A percentile compares a stretch with the other conserved stretches of the same genome.
These are phyloP conservation scores for Sporisorium graminicola DNA, from an alignment of 1,284 basidiomycete species.

Conservation along the genomic window DNA sequence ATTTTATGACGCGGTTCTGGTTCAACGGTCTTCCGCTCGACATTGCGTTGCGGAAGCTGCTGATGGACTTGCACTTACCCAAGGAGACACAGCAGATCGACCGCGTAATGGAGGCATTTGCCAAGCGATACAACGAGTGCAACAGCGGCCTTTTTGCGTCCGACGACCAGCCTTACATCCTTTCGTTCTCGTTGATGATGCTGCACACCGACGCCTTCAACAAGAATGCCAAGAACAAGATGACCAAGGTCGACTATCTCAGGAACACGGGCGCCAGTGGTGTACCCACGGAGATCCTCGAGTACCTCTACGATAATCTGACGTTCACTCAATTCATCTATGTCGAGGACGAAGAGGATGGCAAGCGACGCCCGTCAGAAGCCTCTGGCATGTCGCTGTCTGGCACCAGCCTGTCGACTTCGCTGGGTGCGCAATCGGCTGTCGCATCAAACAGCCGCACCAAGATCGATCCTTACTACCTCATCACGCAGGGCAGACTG, in stretches of 20 bases:
- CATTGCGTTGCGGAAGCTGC: constrained; percentile 86
- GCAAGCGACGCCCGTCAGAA: constrained; percentile 37
- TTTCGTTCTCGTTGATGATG: constrained; percentile 99
- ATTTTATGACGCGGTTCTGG: constrained; percentile 83
- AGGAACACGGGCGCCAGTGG: constrained; percentile 76
- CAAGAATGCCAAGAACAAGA: constrained; percentile 95
- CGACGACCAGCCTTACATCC: constrained; percentile 89
- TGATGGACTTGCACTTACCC: constrained; percentile 92
- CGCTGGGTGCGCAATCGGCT: constrained; percentile 19
- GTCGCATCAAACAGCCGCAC: constrained; percentile 67
- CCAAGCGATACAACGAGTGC: constrained; percentile 83
- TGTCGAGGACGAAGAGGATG: constrained; percentile 78
- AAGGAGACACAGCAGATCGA: constrained; percentile 99
- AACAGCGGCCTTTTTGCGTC: constrained; percentile 82
- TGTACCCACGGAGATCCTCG: constrained; percentile 83
- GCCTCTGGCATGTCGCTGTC: constrained; percentile 19
- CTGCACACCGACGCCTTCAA: constrained; percentile 98
- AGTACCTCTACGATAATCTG: constrained; percentile 98
- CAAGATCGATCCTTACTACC: constrained; percentile 90
- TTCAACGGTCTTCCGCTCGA: constrained; percentile 88
- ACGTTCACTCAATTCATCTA: constrained; percentile 93
- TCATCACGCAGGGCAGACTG: constrained; percentile 82
- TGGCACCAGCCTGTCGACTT: constrained; percentile 13
- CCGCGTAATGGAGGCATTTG: constrained; percentile 95
- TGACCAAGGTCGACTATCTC: constrained; percentile 74